These are phyloP conservation scores for Paraglomus occultum DNA, from an alignment of 192 early-diverging fungal genomes.

Conservation along the genomic window DNA sequence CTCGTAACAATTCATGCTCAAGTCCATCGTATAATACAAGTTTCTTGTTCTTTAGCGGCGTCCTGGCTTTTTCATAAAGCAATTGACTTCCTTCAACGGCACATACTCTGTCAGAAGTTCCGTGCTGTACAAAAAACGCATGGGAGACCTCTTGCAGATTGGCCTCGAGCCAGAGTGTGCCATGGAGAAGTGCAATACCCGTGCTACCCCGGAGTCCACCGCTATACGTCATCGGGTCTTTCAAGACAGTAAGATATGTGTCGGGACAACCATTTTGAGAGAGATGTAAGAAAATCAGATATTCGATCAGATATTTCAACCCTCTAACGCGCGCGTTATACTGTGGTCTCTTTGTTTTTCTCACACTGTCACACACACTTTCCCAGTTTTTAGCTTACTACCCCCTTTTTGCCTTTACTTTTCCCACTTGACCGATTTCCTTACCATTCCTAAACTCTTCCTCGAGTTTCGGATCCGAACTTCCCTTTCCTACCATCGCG, in stretches of 20 bases:
- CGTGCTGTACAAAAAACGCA: slow-evolving; percentile 25
- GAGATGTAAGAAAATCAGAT: not conserved
- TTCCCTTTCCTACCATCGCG: slow-evolving; percentile 11
- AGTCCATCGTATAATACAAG: slow-evolving; percentile 19
- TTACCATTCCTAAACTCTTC: not conserved
- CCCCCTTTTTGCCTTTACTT: too few species aligned
- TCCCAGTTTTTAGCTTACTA: too few species aligned
- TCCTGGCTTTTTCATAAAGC: slow-evolving; percentile 16
- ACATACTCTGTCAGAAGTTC: slow-evolving; percentile 15
- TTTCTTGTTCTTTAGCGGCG: not conserved
- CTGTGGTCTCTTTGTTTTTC: too few species aligned
- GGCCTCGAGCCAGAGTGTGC: slow-evolving; percentile 3
- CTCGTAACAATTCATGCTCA: slow-evolving; percentile 25
- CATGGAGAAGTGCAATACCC: not conserved
- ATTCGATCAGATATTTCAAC: too few species aligned
- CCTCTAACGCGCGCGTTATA: too few species aligned
- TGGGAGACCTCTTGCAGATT: slow-evolving; percentile 11
- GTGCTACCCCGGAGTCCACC: slow-evolving; percentile 21
- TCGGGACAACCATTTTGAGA: not conserved
- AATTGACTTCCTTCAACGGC: not conserved
- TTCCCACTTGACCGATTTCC: too few species aligned
- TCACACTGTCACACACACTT: too few species aligned
- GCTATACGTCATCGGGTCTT: slow-evolving; percentile 23
- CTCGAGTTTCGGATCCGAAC: slow-evolving; percentile 2
- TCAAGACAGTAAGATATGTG: not conserved